These are phyloP conservation scores for Neonectria faginata DNA, from an alignment of 2,329 filamentous ascomycete species.

Conservation along the genomic window DNA sequence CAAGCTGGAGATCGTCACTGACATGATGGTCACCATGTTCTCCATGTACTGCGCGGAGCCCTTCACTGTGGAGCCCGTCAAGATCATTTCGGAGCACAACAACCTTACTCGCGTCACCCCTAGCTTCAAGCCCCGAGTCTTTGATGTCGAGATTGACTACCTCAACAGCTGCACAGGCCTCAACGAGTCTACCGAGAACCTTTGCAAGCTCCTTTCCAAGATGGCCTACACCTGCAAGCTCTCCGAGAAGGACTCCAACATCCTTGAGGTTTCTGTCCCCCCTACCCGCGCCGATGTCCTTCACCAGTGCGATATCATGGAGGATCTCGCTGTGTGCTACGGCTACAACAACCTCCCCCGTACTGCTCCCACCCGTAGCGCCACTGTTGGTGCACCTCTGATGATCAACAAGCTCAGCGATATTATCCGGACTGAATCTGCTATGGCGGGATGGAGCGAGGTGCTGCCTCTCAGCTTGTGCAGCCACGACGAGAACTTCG, in stretches of 20 bases:
- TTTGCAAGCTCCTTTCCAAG: constrained; percentile 84
- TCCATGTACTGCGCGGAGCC: constrained; percentile 87
- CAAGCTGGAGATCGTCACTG: constrained; percentile 94
- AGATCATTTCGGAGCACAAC: constrained; percentile 94
- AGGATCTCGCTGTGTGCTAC: constrained; percentile 95
- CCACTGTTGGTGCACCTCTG: constrained; percentile 86
- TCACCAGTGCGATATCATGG: constrained; percentile 98
- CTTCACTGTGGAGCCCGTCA: constrained; percentile 93
- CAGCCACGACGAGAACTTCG: constrained; percentile 98
- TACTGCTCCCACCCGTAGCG: constrained; percentile 85
- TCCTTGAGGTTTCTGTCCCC: constrained; percentile 86
- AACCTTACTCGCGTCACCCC: constrained; percentile 83
- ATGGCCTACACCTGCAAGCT: constrained; percentile 90
- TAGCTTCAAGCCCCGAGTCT: constrained; percentile 79
- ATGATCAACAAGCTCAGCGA: constrained; percentile 95
- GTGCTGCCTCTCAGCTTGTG: constrained; percentile 96
- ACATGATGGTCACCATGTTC: constrained; percentile 98
- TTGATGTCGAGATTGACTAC: constrained; percentile 89
- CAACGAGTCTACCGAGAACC: constrained; percentile 76
- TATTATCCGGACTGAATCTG: constrained; percentile 88
- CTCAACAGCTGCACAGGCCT: constrained; percentile 94
- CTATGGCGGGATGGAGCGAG: constrained; percentile 96
- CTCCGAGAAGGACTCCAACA: constrained; percentile 74
- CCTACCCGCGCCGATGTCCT: constrained; percentile 93
- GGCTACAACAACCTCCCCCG: constrained; percentile 97